These are phyloP conservation scores for Malus fusca DNA, from an alignment of 306 rosid genomes.

Conservation along the genomic window DNA sequence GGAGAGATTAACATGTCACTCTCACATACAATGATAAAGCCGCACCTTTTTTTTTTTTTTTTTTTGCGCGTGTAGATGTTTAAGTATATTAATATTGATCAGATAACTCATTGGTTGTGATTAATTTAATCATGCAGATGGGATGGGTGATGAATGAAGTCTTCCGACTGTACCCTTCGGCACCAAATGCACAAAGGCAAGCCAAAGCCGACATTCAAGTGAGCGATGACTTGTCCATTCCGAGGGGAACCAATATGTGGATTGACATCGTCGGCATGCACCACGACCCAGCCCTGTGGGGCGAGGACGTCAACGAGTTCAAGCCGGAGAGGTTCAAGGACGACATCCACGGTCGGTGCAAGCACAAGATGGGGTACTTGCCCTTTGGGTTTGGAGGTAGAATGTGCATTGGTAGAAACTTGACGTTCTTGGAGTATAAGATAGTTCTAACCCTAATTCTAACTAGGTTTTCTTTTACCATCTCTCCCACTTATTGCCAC, in stretches of 20 bases:
- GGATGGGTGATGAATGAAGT: conserved; percentile 87
- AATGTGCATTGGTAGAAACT: conserved; percentile 75
- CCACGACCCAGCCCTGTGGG: conserved; percentile 63
- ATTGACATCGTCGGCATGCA: conserved; percentile 78
- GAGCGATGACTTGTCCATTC: conserved; percentile 38
- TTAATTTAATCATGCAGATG: conserved; percentile 44
- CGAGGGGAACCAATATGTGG: conserved; percentile 84
- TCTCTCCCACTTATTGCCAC: conserved; percentile 50
- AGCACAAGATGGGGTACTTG: conserved; percentile 76
- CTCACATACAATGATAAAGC: neutral
- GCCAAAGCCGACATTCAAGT: conserved; percentile 56
- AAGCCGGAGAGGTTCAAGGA: conserved; percentile 65
- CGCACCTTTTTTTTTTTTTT: neutral
- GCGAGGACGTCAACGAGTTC: conserved; percentile 62
- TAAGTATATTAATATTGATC: neutral
- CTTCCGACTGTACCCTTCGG: conserved; percentile 68
- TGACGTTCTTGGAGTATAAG: conserved; percentile 71
- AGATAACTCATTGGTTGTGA: neutral
- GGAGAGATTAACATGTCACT: neutral
- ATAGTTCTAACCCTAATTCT: conserved; percentile 54
- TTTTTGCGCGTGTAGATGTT: neutral
- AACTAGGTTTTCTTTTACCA: conserved; percentile 55
- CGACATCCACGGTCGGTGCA: conserved; percentile 58
- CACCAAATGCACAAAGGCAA: conserved; percentile 88
- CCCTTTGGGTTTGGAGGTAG: conserved; percentile 95